Percentiles rank a stretch among this genome's conserved stretches.
Evolutionary conservation across 192 early-diverging fungal species (phyloP).

Genomic region (Coemansia sp.): DNA sequence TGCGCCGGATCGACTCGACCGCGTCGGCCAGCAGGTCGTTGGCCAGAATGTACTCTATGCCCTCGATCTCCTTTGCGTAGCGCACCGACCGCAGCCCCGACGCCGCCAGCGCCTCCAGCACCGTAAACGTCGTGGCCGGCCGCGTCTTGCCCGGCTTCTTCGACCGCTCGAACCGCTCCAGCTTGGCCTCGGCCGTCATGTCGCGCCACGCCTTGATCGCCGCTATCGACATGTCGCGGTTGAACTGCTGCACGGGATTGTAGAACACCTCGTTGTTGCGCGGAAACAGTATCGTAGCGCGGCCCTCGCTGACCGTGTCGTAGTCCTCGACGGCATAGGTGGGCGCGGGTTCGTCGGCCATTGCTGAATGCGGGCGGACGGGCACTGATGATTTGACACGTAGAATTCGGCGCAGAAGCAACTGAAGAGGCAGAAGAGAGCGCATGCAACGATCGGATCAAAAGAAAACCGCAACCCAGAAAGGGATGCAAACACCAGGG

Average conservation of each 20-base stretch:
- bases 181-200: constrained; percentile 63
- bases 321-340: constrained; percentile 49
- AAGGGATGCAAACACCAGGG: too few species aligned
- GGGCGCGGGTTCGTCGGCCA: constrained; percentile 2
- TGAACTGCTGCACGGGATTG: constrained; percentile 97
- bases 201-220: constrained; percentile 91
- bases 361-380: too few species aligned
- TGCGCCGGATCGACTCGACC: constrained; percentile 81
- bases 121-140: constrained; percentile 46
- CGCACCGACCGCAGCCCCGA: constrained; percentile 92
- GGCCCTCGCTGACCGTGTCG: constrained; percentile 68
- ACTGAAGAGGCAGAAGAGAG: too few species aligned
- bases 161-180: constrained; percentile 56
- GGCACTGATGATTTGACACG: too few species aligned
- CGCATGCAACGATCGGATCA: too few species aligned
- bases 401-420: too few species aligned
- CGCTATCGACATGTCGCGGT: constrained; percentile 96
- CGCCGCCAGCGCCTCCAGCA: constrained; percentile 93
- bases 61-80: constrained; percentile 91
- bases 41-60: constrained; percentile 72
- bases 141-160: constrained; percentile 28
- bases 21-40: constrained; percentile 92
- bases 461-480: too few species aligned
- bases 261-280: constrained; percentile 94
- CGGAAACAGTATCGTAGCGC: constrained; percentile 80